Evolutionary conservation across 2,329 filamentous ascomycete genomes (phyloP), one percentile per base, ranked within the genome.

Genomic region (Fusarium globosum): DNA sequence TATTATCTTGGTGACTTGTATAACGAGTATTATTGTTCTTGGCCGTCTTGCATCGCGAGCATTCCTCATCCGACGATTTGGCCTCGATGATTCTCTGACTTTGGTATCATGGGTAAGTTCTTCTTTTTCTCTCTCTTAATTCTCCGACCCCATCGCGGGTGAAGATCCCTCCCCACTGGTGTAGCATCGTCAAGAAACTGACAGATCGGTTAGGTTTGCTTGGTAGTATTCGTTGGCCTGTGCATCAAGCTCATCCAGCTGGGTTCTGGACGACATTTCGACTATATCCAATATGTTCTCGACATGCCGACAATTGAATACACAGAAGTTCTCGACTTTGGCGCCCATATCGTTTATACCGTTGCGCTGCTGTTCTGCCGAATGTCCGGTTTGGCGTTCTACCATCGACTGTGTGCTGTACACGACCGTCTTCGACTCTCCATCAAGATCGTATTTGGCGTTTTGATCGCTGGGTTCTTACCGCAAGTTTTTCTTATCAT

Each of bases 321-420:
- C 15, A 86, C 85, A 1, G 84, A 88, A 72, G 74, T 86, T 1
- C 78, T 86, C 65, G 87, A 88, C 73, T 88, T 87, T 55, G 77
- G 79, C 41, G 85, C 86, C 21, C 87, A 88, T 75, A 82, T 88
- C 28, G 75, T 88, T 65, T 88, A 88, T 74, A 87, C 86, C 4
- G 84, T 83, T 1, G 82, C 87, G 4, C 81, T 88, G 5, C 80
- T 88, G 33, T 73, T 86, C 16, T 87, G 87, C 65, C 85, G 87
- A 18, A 76, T 88, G 2, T 88, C 87, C 1, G 87, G 87, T 68
- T 79, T 88, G 9, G 86, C 86, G 0, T 87, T 88, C 62, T 88
- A 88, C 76, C 80, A 82, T 57, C 84, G 86, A 7, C 79, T 88
- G 7, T 84, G 84, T 68, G 80, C 79, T 10, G 75, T 83, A 28